These are phyloP conservation scores for Claviceps quebecensis DNA, from an alignment of 2,329 filamentous ascomycete genomes.

Conservation along the genomic window DNA sequence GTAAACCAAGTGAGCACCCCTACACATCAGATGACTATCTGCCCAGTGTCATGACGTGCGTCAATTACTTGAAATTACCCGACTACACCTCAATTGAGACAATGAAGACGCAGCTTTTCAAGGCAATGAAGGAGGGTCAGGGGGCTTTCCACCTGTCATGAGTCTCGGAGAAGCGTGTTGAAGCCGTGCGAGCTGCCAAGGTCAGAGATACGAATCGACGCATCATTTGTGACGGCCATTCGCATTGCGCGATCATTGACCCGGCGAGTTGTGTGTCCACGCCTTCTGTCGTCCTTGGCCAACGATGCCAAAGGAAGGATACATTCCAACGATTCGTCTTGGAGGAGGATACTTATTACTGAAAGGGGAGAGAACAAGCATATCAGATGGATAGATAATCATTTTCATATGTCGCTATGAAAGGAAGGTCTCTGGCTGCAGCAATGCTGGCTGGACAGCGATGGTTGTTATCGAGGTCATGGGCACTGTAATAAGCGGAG, in stretches of 20 bases:
- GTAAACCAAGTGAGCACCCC: slow-evolving; percentile 92
- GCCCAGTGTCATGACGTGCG: slow-evolving; percentile 99
- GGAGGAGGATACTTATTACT: not conserved
- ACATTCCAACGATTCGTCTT: slow-evolving; percentile 3
- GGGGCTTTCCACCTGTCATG: slow-evolving; percentile 92
- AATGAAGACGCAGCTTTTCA: slow-evolving; percentile 64
- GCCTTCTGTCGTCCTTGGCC: slow-evolving; percentile 6
- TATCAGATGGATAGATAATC: slow-evolving; percentile 12
- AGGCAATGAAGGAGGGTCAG: slow-evolving; percentile 88
- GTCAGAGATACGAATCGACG: not conserved
- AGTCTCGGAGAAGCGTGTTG: not conserved
- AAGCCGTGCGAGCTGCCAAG: not conserved
- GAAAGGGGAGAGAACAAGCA: not conserved
- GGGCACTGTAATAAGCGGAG: slow-evolving; percentile 1
- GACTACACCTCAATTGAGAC: slow-evolving; percentile 74
- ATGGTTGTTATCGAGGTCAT: not conserved
- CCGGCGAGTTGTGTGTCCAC: not conserved
- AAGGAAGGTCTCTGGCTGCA: not conserved
- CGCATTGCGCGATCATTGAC: not conserved
- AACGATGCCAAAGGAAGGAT: slow-evolving; percentile 10
- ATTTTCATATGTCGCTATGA: slow-evolving; percentile 2
- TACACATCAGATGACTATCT: slow-evolving; percentile 93
- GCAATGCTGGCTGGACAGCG: not conserved
- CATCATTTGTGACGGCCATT: slow-evolving; percentile 1
- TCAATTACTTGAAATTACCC: slow-evolving; percentile 95